These are phyloP conservation scores for Podospora bellae-mahoneyi DNA, from an alignment of 495 filamentous ascomycete species.

Conservation along the genomic window DNA sequence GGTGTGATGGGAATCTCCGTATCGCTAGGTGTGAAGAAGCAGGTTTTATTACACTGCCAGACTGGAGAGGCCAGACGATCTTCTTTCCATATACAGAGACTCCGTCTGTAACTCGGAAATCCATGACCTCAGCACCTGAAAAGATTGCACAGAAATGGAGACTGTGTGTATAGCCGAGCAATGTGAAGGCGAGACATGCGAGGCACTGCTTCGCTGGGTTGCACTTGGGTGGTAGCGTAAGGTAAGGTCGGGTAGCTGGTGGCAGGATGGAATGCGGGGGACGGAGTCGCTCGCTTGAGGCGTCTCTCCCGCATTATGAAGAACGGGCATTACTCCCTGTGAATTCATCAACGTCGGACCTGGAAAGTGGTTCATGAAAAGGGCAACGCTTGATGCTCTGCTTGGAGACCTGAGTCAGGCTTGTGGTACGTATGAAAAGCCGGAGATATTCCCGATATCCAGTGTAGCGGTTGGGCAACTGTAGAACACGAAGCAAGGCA, in stretches of 20 bases:
- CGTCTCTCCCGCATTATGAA: too few relatives aligned
- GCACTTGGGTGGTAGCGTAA: too few relatives aligned
- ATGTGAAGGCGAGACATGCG: neutral
- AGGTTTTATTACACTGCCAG: neutral
- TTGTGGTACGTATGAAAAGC: neutral
- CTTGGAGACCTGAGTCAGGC: neutral
- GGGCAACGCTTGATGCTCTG: neutral
- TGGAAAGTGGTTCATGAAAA: neutral
- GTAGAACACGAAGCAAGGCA: too few relatives aligned
- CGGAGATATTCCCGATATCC: neutral
- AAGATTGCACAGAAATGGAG: neutral
- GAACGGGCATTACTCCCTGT: neutral
- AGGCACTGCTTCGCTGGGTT: neutral
- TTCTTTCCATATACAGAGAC: neutral
- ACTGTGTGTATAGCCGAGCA: neutral
- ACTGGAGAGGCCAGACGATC: neutral
- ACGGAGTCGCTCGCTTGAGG: too few relatives aligned
- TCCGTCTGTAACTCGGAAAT: neutral
- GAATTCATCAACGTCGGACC: neutral
- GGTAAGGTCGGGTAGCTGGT: too few relatives aligned
- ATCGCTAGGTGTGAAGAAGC: neutral
- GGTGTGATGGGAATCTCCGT: too few relatives aligned
- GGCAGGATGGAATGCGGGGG: too few relatives aligned
- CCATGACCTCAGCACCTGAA: neutral
- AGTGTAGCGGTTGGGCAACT: neutral